These are phyloP conservation scores for Wickerhamiella nectarea DNA, from an alignment of 805 yeast genomes.

Conservation along the genomic window DNA sequence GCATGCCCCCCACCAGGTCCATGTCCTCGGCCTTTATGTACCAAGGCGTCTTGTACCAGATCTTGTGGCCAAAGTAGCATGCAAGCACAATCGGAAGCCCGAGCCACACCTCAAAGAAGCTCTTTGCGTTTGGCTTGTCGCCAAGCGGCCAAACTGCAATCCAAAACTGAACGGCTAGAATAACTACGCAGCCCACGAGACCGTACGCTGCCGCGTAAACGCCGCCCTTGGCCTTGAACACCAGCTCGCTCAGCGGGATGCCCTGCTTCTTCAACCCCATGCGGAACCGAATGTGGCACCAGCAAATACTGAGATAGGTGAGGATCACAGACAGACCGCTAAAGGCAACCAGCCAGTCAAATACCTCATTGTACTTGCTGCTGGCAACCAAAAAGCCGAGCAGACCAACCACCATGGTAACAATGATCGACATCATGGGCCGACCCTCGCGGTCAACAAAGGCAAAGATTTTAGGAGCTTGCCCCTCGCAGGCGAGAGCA, in stretches of 20 bases:
- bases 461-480: constrained; percentile 44
- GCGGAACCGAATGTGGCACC: constrained; percentile 29
- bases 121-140: constrained; percentile 18
- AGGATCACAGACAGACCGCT: constrained; percentile 17
- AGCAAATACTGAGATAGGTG: constrained; percentile 15
- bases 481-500: constrained; percentile 50
- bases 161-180: constrained; percentile 54
- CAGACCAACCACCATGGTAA: constrained; percentile 34
- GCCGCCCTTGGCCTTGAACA: constrained; percentile 46
- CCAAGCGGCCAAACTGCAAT: constrained; percentile 45
- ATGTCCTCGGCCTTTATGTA: constrained; percentile 36
- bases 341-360: constrained; percentile 21
- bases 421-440: constrained; percentile 46
- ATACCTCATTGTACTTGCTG: constrained; percentile 21
- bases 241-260: constrained; percentile 42
- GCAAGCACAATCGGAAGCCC: constrained; percentile 33
- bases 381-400: constrained; percentile 44
- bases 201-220: constrained; percentile 46
- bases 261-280: constrained; percentile 41
- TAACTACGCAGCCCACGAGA: constrained; percentile 34
- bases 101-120: constrained; percentile 42
- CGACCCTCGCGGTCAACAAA: constrained; percentile 59
- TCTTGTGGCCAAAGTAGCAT: constrained; percentile 40
- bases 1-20: constrained; percentile 51
- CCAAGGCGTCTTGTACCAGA: constrained; percentile 28